phyloP scores from a whole-genome alignment of 2,329 filamentous ascomycete genomes.

The Aspergillus caelatus region DNA sequence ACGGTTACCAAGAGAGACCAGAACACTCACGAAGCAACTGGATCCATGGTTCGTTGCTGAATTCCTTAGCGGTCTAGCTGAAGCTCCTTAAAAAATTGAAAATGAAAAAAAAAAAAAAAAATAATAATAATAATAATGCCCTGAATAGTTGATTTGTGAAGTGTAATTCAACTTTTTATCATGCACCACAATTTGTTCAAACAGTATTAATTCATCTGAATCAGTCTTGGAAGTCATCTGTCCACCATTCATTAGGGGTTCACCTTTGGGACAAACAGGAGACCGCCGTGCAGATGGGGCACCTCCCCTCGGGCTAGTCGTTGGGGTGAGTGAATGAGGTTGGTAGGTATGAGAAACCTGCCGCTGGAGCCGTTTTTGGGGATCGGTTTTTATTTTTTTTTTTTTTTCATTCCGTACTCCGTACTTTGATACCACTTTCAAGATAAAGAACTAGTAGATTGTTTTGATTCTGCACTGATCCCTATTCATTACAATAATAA shows the following conservation, averaged over 20 bases:
- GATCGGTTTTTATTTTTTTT: background rate
- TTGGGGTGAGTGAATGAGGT: conserved; percentile 2
- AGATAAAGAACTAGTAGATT: background rate
- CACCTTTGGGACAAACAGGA: conserved; percentile 2
- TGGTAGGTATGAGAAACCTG: conserved; percentile 1
- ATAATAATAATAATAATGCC: background rate
- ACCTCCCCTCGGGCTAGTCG: background rate
- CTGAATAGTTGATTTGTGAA: background rate
- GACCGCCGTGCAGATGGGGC: conserved; percentile 2
- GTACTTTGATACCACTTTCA: background rate
- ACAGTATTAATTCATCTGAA: background rate
- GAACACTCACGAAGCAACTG: background rate
- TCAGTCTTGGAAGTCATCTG: background rate
- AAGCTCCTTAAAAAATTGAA: background rate
- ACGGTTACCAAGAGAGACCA: conserved; percentile 1
- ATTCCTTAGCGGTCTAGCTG: background rate
- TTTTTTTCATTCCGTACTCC: background rate
- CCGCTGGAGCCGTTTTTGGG: conserved; percentile 4
- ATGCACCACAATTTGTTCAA: background rate
- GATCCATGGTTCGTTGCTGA: background rate
- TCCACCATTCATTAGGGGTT: conserved; percentile 1
- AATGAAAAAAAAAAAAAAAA: too few species aligned
- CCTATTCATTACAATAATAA: background rate
- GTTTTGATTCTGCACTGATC: background rate
- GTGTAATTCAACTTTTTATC: background rate